Evolutionary conservation across 2,329 filamentous ascomycete genomes (phyloP).

Genomic region (Aureobasidium namibiae): DNA sequence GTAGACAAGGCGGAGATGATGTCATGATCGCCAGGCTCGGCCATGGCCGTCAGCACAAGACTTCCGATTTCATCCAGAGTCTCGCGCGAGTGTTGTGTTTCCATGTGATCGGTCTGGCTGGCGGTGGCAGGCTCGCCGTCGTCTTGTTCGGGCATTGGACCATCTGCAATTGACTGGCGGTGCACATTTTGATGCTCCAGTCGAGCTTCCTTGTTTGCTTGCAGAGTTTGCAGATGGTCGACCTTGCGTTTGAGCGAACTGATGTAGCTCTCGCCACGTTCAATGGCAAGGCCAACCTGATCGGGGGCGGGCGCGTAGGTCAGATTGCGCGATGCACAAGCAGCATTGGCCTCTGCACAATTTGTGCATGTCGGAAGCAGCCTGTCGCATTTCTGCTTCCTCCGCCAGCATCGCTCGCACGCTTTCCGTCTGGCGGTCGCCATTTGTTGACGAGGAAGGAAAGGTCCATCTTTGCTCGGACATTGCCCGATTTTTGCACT

Average conservation of each 20-base stretch:
- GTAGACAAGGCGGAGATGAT: neutral
- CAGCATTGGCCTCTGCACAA: neutral
- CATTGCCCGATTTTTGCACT: neutral
- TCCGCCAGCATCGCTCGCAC: neutral
- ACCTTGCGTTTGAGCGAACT: neutral
- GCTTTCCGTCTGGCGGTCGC: neutral
- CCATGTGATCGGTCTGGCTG: neutral
- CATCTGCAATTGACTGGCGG: neutral
- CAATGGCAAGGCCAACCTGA: neutral
- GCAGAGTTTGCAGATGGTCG: neutral
- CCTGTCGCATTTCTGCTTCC: slow-evolving; percentile 3
- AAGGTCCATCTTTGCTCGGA: neutral
- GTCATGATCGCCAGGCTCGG: neutral
- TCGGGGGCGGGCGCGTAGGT: slow-evolving; percentile 1
- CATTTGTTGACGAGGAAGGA: slow-evolving; percentile 16
- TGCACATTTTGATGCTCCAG: neutral
- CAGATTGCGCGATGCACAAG: neutral
- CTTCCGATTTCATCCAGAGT: neutral
- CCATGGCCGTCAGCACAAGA: neutral
- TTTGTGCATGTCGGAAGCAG: neutral
- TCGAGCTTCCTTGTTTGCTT: neutral
- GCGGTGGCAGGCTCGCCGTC: neutral
- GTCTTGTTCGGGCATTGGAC: neutral
- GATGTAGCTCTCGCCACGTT: slow-evolving; percentile 7
- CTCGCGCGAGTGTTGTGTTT: neutral